Conservation (phyloP, 768 basidiomycete genomes). For the Rossbeevera mucosa region DNA sequence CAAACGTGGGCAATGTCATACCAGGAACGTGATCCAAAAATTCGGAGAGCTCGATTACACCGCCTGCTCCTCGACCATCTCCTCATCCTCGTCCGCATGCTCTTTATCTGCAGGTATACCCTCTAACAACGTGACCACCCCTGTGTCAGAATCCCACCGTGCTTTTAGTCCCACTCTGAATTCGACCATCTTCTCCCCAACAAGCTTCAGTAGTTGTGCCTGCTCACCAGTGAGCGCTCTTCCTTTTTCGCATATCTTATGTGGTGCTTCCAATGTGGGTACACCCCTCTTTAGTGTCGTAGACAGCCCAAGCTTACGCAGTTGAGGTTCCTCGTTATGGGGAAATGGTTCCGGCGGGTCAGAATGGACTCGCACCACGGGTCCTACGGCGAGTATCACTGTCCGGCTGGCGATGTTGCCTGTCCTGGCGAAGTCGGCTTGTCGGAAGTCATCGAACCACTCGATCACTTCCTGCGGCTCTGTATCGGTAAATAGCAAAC, state of each 20-base stretch:
- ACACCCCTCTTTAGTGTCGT: conserved; percentile 86
- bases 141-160: conserved; percentile 67
- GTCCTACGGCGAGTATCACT: conserved; percentile 74
- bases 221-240: conserved; percentile 79
- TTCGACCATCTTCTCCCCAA: conserved; percentile 83
- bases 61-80: conserved; percentile 49
- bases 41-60: neutral
- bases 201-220: conserved; percentile 87
- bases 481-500: conserved; percentile 87
- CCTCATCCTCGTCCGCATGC: conserved; percentile 34
- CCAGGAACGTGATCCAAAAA: neutral
- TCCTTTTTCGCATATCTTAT: conserved; percentile 80
- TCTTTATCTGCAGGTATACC: conserved; percentile 35
- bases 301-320: conserved; percentile 84
- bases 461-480: conserved; percentile 87
- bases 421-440: conserved; percentile 86
- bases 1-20: neutral
- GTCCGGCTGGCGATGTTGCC: conserved; percentile 77
- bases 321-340: conserved; percentile 95
- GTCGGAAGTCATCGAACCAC: conserved; percentile 91
- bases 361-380: conserved; percentile 75
- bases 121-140: conserved; percentile 58
- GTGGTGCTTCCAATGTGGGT: conserved; percentile 74
- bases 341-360: conserved; percentile 88
- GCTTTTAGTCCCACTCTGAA: conserved; percentile 71